Percentiles rank a stretch among this genome's conserved stretches.
Evolutionary conservation across 805 yeast species (phyloP).

Genomic region (Kuraishia floccosa): DNA sequence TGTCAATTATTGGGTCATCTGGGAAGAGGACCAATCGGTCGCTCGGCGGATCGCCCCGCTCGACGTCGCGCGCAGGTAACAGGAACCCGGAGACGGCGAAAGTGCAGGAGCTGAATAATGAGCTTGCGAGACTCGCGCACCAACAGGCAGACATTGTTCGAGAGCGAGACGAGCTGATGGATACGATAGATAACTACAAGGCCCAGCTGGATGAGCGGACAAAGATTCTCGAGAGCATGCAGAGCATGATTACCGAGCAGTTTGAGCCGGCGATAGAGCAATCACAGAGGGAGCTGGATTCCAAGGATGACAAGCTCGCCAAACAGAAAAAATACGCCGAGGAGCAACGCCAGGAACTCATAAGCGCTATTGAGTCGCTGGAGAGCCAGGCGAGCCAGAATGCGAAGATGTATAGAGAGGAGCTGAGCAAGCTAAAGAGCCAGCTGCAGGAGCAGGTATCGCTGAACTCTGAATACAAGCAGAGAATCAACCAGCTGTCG

Average conservation of each 20-base stretch:
- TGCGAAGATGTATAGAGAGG: slow-evolving; percentile 34
- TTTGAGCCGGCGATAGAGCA: slow-evolving; percentile 34
- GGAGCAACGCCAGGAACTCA: slow-evolving; percentile 43
- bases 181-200: slow-evolving; percentile 10
- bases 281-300: slow-evolving; percentile 28
- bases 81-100: not conserved
- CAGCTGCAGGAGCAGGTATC: slow-evolving; percentile 1
- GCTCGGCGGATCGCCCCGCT: not conserved
- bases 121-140: not conserved
- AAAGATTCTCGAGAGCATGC: slow-evolving; percentile 34
- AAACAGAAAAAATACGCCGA: slow-evolving; percentile 37
- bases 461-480: not conserved
- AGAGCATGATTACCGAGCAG: slow-evolving; percentile 30
- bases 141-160: slow-evolving; percentile 2
- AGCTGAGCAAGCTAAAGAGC: slow-evolving; percentile 14
- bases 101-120: not conserved
- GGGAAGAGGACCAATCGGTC: not conserved
- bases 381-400: slow-evolving; percentile 45
- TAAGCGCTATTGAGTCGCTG: slow-evolving; percentile 45
- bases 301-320: slow-evolving; percentile 33
- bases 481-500: not conserved
- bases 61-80: not conserved
- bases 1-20: too few relatives aligned
- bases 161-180: slow-evolving; percentile 4
- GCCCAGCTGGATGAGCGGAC: slow-evolving; percentile 28